These are phyloP conservation scores for Rubia occidens DNA, from an alignment of 305 asterid species.

Conservation along the genomic window DNA sequence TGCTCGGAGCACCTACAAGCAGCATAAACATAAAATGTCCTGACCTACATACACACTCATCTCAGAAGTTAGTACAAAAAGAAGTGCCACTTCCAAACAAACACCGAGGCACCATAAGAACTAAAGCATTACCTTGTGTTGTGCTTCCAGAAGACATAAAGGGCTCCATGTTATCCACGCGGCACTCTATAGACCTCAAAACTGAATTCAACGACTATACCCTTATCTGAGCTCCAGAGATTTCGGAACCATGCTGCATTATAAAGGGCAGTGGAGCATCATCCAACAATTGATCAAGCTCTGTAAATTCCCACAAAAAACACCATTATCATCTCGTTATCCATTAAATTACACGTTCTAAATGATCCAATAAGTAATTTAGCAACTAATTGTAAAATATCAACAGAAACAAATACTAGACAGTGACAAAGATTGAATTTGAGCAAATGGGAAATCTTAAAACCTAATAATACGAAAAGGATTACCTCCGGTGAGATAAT, in stretches of 20 bases:
- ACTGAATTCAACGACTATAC: conserved; percentile 24
- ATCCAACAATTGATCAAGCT: conserved; percentile 82
- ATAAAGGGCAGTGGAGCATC: conserved; percentile 44
- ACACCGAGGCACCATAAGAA: background rate
- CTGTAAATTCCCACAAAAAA: conserved; percentile 30
- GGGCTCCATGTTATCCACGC: conserved; percentile 25
- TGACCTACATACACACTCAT: background rate
- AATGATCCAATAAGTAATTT: too few relatives aligned
- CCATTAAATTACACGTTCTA: background rate
- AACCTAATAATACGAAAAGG: conserved; percentile 7
- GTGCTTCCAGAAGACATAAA: conserved; percentile 17
- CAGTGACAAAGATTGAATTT: background rate
- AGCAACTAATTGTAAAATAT: background rate
- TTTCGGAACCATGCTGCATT: conserved; percentile 29
- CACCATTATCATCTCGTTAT: background rate
- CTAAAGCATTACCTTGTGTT: conserved; percentile 8
- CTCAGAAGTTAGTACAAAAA: background rate
- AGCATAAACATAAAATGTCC: background rate
- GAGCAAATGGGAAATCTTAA: background rate
- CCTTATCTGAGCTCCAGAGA: conserved; percentile 27
- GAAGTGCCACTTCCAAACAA: background rate
- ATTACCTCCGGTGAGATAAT: conserved; percentile 88
- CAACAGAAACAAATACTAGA: background rate
- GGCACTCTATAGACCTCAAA: conserved; percentile 28
- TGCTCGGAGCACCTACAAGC: conserved; percentile 1